Conservation (phyloP, 2,329 filamentous ascomycete species). For the Monilinia fructigena region DNA sequence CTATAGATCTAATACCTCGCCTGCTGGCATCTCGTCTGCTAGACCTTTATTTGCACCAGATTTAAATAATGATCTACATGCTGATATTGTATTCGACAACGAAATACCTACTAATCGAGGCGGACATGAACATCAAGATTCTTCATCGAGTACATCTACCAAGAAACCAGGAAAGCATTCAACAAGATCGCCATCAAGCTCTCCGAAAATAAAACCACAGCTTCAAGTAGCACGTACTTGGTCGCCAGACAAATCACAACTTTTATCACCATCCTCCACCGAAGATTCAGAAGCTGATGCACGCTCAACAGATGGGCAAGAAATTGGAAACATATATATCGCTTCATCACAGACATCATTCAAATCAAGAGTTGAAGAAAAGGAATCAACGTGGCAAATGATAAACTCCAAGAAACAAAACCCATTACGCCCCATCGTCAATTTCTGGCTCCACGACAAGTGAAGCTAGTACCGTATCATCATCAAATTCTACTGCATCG, state of each 20-base stretch:
- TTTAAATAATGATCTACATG: conserved; percentile 30
- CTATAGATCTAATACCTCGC: conserved; percentile 55
- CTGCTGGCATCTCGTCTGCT: conserved; percentile 40
- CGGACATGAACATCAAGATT: conserved; percentile 13
- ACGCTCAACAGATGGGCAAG: not conserved
- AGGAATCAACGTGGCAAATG: conserved; percentile 36
- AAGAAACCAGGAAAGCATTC: not conserved
- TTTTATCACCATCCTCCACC: conserved; percentile 29
- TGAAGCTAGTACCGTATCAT: conserved; percentile 25
- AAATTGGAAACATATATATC: not conserved
- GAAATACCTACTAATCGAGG: not conserved
- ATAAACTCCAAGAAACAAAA: conserved; percentile 24
- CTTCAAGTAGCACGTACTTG: conserved; percentile 24
- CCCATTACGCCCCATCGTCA: conserved; percentile 21
- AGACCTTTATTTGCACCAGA: conserved; percentile 35
- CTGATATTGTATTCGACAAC: conserved; percentile 25
- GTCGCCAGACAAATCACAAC: conserved; percentile 32
- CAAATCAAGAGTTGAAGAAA: conserved; percentile 27
- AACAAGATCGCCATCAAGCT: conserved; percentile 16
- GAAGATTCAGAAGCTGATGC: conserved; percentile 25
- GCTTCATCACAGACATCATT: conserved; percentile 22
- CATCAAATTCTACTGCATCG: conserved; percentile 27
- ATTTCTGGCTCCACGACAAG: conserved; percentile 26
- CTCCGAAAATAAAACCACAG: conserved; percentile 15
- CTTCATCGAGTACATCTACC: conserved; percentile 11